Evolutionary conservation across 2,329 filamentous ascomycete species (phyloP), one percentile per base, ranked within the genome.

Genomic region (Xylariaceae sp.): DNA sequence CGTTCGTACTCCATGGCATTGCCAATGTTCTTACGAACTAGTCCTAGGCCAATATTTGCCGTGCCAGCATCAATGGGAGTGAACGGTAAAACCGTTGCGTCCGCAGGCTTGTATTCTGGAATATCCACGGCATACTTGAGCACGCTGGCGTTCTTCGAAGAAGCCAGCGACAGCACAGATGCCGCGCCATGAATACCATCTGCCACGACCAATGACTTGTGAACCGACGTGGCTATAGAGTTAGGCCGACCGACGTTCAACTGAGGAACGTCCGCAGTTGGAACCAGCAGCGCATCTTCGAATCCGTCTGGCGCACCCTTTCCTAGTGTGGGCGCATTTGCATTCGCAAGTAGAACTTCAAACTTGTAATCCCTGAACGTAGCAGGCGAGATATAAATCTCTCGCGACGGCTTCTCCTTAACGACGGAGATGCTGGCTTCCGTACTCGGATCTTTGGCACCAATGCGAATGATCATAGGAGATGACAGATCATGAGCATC

Each of bases 221-320:
- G 93, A 1, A 97, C 91, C 0, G 93, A 92, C 50, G 90, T 91
- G 5, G 86, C 84, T 48, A 94, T 80, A 13, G 86, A 82, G 10
- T 86, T 85, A 58, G 85, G 81, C 62, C 85, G 80, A 7, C 86
- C 86, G 13, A 83, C 84, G 61, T 80, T 80, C 11, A 88, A 86
- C 4, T 79, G 81, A 1, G 83, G 84, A 48, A 90, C 88, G 17
- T 89, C 85, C 39, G 96, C 81, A 0, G 80, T 81, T 2, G 92
- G 92, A 15, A 90, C 87, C n/a, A 96, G 80, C 10, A 92, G 77
- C 0, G 84, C 79, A 62, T 92, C 88, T 60, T 82, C 80, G 3
- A 84, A 76, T 8, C 75, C 75, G 55, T 80, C 71, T 51, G 75
- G 57, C 45, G 73, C 67, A 56, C 67, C 66, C 59, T 72, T 71